Percentiles rank a stretch among this genome's conserved stretches.
Evolutionary conservation across 495 filamentous ascomycete genomes (phyloP).

Genomic region (Hyaloscypha finlandica): DNA sequence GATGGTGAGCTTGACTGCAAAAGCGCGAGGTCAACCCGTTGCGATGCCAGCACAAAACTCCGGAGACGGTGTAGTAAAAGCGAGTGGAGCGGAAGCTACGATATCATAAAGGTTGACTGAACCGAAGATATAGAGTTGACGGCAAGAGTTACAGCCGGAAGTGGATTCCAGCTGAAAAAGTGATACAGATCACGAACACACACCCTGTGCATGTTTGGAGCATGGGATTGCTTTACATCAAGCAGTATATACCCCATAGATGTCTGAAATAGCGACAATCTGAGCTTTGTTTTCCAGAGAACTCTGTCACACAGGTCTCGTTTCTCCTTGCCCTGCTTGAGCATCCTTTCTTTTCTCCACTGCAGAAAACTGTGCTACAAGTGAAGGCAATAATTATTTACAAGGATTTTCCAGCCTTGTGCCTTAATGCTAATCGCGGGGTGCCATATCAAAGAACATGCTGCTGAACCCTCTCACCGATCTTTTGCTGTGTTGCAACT

Average conservation of each 20-base stretch:
- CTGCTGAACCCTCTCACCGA: no score
- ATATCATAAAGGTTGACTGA: conserved; percentile 18
- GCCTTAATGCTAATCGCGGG: no score
- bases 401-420: no score
- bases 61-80: conserved; percentile 34
- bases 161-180: not conserved
- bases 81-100: conserved; percentile 39
- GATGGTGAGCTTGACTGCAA: conserved; percentile 61
- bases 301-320: no score
- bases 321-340: no score
- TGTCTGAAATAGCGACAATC: conserved; percentile 7
- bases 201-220: conserved; percentile 12
- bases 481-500: no score
- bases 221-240: conserved; percentile 12
- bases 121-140: not conserved
- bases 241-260: conserved; percentile 18
- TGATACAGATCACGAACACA: not conserved
- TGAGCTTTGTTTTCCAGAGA: not conserved
- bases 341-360: no score
- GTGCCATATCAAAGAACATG: no score
- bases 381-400: no score
- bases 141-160: not conserved
- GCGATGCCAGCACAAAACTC: conserved; percentile 27
- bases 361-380: no score
- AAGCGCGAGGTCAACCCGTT: conserved; percentile 38